Percentiles rank a stretch among this genome's conserved stretches.
Evolutionary conservation across 176 grass and related monocot species (phyloP).

Genomic region (Rhynchospora breviuscula): DNA sequence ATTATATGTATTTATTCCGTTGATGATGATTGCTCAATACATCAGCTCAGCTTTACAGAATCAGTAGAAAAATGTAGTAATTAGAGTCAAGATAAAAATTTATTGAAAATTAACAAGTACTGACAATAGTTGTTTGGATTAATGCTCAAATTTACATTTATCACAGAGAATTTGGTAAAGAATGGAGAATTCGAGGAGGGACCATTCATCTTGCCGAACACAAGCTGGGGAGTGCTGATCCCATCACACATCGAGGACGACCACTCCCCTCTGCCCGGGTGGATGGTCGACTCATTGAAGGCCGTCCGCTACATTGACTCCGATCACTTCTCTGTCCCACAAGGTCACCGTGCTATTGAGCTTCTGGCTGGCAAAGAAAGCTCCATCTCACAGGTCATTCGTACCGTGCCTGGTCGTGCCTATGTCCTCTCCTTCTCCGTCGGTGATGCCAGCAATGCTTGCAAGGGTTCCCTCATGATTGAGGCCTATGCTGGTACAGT

Average conservation of each 20-base stretch:
- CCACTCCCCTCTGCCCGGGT: slow-evolving; percentile 72
- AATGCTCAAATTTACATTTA: not conserved
- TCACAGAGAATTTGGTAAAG: slow-evolving; percentile 70
- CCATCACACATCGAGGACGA: slow-evolving; percentile 51
- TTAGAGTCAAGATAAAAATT: not conserved
- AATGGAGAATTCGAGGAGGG: slow-evolving; percentile 90
- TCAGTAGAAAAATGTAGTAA: not conserved
- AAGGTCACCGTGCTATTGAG: slow-evolving; percentile 59
- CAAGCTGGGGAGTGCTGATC: slow-evolving; percentile 71
- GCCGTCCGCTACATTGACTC: slow-evolving; percentile 71
- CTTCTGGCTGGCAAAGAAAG: slow-evolving; percentile 72
- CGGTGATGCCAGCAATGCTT: slow-evolving; percentile 64
- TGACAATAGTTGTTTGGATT: not conserved
- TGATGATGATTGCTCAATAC: not conserved
- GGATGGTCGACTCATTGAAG: slow-evolving; percentile 95
- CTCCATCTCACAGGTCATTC: slow-evolving; percentile 66
- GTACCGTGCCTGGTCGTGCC: slow-evolving; percentile 43
- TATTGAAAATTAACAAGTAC: not conserved
- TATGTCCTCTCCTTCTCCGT: slow-evolving; percentile 75
- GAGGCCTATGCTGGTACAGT: slow-evolving; percentile 59
- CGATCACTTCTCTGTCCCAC: slow-evolving; percentile 56
- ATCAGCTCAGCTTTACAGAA: not conserved
- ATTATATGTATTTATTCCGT: not conserved
- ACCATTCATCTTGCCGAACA: slow-evolving; percentile 74
- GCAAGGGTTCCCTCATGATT: slow-evolving; percentile 57